These are phyloP conservation scores for Rutstroemia sp. DNA, from an alignment of 2,329 filamentous ascomycete species.

Conservation along the genomic window DNA sequence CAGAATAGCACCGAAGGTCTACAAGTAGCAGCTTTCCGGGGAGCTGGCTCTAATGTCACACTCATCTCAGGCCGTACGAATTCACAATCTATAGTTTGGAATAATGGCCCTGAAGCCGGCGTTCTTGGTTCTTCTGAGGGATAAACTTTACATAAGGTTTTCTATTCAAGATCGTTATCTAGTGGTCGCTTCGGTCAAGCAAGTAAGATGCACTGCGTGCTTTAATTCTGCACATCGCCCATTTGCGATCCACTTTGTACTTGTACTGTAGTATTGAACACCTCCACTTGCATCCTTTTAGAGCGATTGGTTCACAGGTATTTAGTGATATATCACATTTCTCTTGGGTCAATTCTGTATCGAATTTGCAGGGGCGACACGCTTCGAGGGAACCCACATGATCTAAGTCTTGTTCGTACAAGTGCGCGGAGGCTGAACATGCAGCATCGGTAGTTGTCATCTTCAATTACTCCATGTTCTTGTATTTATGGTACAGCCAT, in stretches of 20 bases:
- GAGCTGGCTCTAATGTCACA: conserved; percentile 3
- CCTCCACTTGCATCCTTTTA: not conserved
- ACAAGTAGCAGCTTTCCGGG: conserved; percentile 11
- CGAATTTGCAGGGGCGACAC: conserved; percentile 2
- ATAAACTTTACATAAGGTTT: not conserved
- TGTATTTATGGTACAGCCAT: too few species aligned
- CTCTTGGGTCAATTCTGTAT: not conserved
- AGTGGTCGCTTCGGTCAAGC: not conserved
- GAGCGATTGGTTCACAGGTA: not conserved
- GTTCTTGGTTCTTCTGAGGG: not conserved
- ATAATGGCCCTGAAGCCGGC: not conserved
- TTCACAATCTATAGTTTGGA: not conserved
- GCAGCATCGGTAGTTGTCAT: not conserved
- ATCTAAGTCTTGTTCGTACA: conserved; percentile 3
- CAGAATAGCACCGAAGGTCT: not conserved
- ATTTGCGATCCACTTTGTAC: too few species aligned
- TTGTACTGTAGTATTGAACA: not conserved
- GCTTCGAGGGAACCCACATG: conserved; percentile 3
- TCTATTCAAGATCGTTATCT: not conserved
- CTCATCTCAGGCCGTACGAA: not conserved
- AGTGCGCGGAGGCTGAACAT: conserved; percentile 1
- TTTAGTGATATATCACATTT: not conserved
- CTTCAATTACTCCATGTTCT: too few species aligned
- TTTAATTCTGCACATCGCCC: too few species aligned
- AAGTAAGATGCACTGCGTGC: not conserved